Base-by-base conservation (phyloP, 208 protist genomes). In the Wallacemonas sp. region DNA sequence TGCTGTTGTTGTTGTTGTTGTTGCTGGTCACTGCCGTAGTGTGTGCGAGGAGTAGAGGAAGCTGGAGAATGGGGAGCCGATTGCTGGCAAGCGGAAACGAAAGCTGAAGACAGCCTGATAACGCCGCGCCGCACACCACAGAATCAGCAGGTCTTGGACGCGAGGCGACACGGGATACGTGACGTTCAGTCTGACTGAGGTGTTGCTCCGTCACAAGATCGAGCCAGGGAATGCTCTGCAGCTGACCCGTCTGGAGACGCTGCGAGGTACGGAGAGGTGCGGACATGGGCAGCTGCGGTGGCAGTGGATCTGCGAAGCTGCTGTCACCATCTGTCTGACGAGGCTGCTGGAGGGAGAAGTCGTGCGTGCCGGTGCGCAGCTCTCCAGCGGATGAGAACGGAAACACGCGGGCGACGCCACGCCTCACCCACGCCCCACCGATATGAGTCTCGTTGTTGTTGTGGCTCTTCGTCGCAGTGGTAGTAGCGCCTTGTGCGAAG, bases 191-290 rank as follows among this genome's bases (percentile, higher is more conserved):
- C 6, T 16, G 57, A 29, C 26, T 47, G 5, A 92, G 63, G 30
- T 78, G 76, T 39, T 71, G 68, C 68, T 78, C 81, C 12, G 88
- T 71, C 17, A 95, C 60, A 33, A 67, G 66, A 61, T 96, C 90
- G 41, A 97, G 78, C 88, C 88, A 95, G 17, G 85, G 83, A 3
- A 95, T 60, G 34, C 70, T 27, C 17, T 76, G 86, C 41, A 93
- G 47, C 19, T 72, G 65, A 27, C 80, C 80, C 21, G 65, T 67
- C 36, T 74, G 77, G 41, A 81, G 61, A 24, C 65, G 56, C 6
- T 58, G 47, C n/a, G 66, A 34, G 19, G 52, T 16, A 30, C 52
- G 19, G 26, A 24, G 17, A 6, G 11, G 44, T 6, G 11, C 44
- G 8, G 44, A 6, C 6, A 23, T 6, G 19, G 19, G 44, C 9